Base-by-base conservation (phyloP, 352 stramenopile genomes). In the Peronospora farinosa region DNA sequence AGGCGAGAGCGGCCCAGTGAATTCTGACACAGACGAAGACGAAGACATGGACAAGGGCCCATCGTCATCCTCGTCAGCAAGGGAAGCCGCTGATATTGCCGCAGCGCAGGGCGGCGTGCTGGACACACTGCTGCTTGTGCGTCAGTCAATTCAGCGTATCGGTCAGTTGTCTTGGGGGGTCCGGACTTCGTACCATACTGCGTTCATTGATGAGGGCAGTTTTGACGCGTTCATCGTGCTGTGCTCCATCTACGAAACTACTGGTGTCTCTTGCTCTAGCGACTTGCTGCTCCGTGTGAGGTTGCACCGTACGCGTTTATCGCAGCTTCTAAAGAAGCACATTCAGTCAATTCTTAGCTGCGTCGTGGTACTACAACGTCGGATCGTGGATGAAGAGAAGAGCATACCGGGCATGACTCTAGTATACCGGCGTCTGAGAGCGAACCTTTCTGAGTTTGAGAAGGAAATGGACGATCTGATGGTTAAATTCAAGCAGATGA, bases 211-310 rank as follows among this genome's bases (percentile, higher is more conserved):
- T 28, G 78, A 90, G 43, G 72, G 76, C n/a, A 71, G 83, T 46
- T 89, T 89, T 46, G 79, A 93, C 32, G 82, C 79, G 16, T 93
- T 86, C 48, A 84, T 88, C 25, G 81, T 89, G 46, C 48, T 93
- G 17, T 93, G 82, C 56, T 88, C 79, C n/a, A 90, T 93, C 33
- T 93, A 93, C 46, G 66, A 86, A 41, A 60, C 57, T 17, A 67
- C 73, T 19, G 74, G 74, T 2, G 79, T 93, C 1, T 46, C 62
- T 32, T 89, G 78, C 23, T 69, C 74, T 5, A 82, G 67, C 42
- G 81, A 89, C 49, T 57, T 93, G 58, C 60, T 90, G 15, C 64
- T 88, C 25, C 82, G 81, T 46, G 45, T 93, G 25, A 69, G 75
- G 7, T 72, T 86, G 57, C 81, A 93, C 43, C 79, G 82, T 27